These are phyloP conservation scores for Eimeria sp. DNA, from an alignment of 169 alveolate species.

Conservation along the genomic window DNA sequence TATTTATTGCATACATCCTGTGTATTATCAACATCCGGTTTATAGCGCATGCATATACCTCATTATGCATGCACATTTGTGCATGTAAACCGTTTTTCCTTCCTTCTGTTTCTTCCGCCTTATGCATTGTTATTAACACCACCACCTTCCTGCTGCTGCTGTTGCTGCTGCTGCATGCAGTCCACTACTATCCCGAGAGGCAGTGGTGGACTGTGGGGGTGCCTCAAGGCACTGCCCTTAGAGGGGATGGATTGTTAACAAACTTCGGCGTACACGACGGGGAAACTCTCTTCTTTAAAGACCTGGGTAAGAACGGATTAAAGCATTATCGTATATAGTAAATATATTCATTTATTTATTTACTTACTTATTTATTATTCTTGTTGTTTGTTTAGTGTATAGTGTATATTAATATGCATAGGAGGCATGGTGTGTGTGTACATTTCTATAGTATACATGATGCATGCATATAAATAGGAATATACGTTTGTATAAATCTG, in stretches of 20 bases:
- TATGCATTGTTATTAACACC: not conserved
- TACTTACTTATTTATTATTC: not conserved
- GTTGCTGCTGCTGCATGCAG: conserved; percentile 74
- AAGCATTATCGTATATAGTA: too few relatives aligned
- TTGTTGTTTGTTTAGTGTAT: not conserved
- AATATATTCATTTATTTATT: too few relatives aligned
- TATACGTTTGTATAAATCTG: not conserved
- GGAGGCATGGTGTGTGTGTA: not conserved
- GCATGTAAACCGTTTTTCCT: not conserved
- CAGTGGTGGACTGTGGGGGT: conserved; percentile 84
- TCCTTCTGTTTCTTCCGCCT: not conserved
- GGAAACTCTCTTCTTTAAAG: conserved; percentile 68
- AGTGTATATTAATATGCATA: not conserved
- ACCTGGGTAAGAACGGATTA: conserved; percentile 9
- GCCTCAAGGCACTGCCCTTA: conserved; percentile 64
- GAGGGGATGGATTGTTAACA: conserved; percentile 39
- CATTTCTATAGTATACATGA: too few relatives aligned
- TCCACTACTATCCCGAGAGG: conserved; percentile 84
- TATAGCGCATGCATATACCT: too few relatives aligned
- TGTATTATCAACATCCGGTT: too few relatives aligned
- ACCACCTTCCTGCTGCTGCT: not conserved
- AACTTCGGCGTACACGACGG: conserved; percentile 62
- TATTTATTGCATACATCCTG: too few relatives aligned
- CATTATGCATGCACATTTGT: too few relatives aligned
- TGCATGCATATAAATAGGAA: too few relatives aligned